Evolutionary conservation across 106 monocot species (phyloP), one percentile per base, ranked within the genome.

Genomic region (Dioscorea dumetorum): DNA sequence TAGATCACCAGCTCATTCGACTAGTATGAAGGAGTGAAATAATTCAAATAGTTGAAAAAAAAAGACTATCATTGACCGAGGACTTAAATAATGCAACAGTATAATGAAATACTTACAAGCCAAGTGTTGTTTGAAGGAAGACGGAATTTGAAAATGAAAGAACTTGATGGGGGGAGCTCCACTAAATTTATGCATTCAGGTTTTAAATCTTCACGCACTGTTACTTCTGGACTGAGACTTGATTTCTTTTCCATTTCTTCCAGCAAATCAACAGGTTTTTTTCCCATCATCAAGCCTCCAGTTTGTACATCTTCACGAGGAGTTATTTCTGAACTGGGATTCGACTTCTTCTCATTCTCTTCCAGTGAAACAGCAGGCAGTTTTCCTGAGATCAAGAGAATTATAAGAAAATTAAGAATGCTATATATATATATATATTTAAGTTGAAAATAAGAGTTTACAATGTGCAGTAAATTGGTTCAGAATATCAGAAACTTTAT

Each of bases 91-190:
- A 56, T 56, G 54, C 11, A 58, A 5, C 19, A 7, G 19, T 1
- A 18, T 0, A 23, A 19, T 63, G 50, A 58, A 33, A 14, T 54
- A 60, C 77, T 81, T 59, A 81, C 81, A 59, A 77, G 76, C 71
- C 81, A 77, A 17, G 72, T 72, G 50, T 32, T 56, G 34, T 58
- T 64, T 14, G 49, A 21, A n/a, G 81, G 53, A 12, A 68, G n/a
- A 1, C 62, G 22, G 20, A 68, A 34, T 35, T 23, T 64, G 50
- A 73, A 77, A 8, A 61, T 58, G 21, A 8, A 57, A 50, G 24
- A 23, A 20, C 69, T 80, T 50, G 24, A 54, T 59, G 62, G 9
- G 10, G 48, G 31, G 60, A 57, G 2, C 10, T 49, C 53, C 60
- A 11, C 14, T 22, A 61, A 48, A 62, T 73, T 67, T n/a, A 51